Percentiles rank a stretch among this genome's conserved stretches.
phyloP scores from a whole-genome alignment of 495 filamentous ascomycete genomes.

The Aspergillus avenaceus region DNA sequence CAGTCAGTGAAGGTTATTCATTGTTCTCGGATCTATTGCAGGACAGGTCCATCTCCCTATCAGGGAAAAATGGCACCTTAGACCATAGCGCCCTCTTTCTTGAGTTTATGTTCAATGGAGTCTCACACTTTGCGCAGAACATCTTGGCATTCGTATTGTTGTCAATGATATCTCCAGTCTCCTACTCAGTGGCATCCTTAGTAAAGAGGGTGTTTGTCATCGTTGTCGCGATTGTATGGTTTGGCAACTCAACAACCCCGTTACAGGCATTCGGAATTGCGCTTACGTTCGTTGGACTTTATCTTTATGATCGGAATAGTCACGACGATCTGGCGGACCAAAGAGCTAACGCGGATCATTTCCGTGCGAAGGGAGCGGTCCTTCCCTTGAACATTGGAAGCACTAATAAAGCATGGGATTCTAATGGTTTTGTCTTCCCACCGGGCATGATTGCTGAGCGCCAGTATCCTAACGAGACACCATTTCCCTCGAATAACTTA shows the following conservation, averaged over 20 bases:
- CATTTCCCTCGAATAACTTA: conserved; percentile 35
- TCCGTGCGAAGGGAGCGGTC: conserved; percentile 57
- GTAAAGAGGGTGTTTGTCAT: conserved; percentile 98
- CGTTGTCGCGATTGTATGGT: conserved; percentile 92
- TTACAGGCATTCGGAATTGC: conserved; percentile 80
- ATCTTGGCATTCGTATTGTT: conserved; percentile 91
- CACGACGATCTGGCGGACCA: conserved; percentile 81
- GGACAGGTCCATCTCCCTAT: conserved; percentile 64
- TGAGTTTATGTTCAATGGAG: conserved; percentile 95
- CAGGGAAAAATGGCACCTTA: conserved; percentile 58
- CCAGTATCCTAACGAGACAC: conserved; percentile 18
- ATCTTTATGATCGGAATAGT: conserved; percentile 91
- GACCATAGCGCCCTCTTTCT: conserved; percentile 73
- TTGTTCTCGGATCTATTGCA: conserved; percentile 49
- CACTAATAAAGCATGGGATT: conserved; percentile 32
- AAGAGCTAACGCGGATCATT: conserved; percentile 51
- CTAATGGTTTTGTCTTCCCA: conserved; percentile 40
- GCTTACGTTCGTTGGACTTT: conserved; percentile 88
- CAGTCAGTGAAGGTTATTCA: conserved; percentile 79
- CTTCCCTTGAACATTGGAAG: conserved; percentile 60
- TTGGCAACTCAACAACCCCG: conserved; percentile 78
- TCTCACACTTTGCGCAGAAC: conserved; percentile 95
- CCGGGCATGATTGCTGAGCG: conserved; percentile 23
- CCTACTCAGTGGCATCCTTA: conserved; percentile 91
- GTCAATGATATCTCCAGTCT: conserved; percentile 89